A percentile compares a stretch with the other conserved stretches of the same genome.
These are phyloP conservation scores for Magnaporthiopsis incrustans DNA, from an alignment of 2,329 filamentous ascomycete species.

Conservation along the genomic window DNA sequence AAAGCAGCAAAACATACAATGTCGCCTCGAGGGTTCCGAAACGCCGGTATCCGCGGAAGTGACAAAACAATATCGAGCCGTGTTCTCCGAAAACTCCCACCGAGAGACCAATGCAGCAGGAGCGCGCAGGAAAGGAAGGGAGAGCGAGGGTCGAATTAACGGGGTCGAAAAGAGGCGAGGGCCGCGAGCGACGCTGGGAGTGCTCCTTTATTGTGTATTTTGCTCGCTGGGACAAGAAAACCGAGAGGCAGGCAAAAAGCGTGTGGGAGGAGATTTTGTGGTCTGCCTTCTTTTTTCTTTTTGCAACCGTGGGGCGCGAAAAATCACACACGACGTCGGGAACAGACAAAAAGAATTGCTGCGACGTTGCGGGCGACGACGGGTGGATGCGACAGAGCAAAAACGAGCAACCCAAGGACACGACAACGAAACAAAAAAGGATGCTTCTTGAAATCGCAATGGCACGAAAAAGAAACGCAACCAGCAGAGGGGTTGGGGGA, in stretches of 20 bases:
- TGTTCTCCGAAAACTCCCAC: neutral
- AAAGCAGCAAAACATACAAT: neutral
- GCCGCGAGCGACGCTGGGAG: neutral
- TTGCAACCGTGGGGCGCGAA: neutral
- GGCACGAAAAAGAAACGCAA: slow-evolving; percentile 1
- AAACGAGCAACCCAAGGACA: neutral
- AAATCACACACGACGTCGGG: neutral
- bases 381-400: neutral
- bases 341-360: slow-evolving; percentile 1
- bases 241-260: neutral
- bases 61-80: neutral
- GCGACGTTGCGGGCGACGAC: neutral
- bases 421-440: slow-evolving; percentile 1
- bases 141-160: neutral
- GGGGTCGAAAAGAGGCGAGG: neutral
- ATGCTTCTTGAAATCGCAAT: slow-evolving; percentile 1
- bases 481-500: neutral
- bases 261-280: neutral
- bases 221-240: neutral
- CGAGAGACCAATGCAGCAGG: neutral
- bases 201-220: neutral
- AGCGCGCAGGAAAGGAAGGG: neutral
- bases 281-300: no score
- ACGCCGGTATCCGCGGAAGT: neutral
- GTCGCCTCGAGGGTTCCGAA: neutral